Percentiles rank a stretch among this genome's conserved stretches.
Conservation (phyloP, 2,329 filamentous ascomycete species). For the Monilinia vaccinii-corymbosi region DNA sequence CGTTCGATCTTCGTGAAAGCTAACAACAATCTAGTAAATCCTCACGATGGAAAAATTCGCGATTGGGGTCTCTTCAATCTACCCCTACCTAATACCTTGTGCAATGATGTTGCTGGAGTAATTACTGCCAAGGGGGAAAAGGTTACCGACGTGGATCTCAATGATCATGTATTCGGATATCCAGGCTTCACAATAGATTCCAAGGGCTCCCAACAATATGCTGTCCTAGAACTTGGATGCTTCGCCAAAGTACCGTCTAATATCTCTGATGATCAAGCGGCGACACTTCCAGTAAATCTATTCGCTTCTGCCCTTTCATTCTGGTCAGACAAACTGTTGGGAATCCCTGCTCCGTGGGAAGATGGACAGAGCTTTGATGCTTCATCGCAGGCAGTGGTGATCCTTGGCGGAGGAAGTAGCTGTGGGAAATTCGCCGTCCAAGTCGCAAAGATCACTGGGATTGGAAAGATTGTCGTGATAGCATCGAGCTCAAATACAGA, state of each 20-base stretch:
- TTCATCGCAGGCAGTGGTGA: constrained; percentile 18
- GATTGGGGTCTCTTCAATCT: constrained; percentile 29
- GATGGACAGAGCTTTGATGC: neutral
- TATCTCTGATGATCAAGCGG: constrained; percentile 31
- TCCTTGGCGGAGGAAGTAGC: constrained; percentile 31
- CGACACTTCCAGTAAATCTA: constrained; percentile 32
- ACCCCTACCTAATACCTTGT: constrained; percentile 28
- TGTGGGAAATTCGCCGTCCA: constrained; percentile 30
- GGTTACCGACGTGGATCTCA: constrained; percentile 13
- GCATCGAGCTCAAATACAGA: constrained; percentile 25
- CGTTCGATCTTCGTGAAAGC: neutral
- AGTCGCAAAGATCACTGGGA: constrained; percentile 28
- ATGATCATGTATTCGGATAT: constrained; percentile 5
- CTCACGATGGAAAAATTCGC: constrained; percentile 9
- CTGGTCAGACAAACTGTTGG: neutral
- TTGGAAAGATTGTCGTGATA: constrained; percentile 33
- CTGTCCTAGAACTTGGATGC: constrained; percentile 26
- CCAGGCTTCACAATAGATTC: neutral
- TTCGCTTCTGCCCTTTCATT: constrained; percentile 20
- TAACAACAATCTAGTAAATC: neutral
- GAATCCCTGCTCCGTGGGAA: constrained; percentile 2
- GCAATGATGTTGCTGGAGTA: constrained; percentile 30
- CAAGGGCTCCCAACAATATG: constrained; percentile 33
- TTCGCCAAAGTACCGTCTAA: constrained; percentile 30
- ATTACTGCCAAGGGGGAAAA: constrained; percentile 29